A percentile compares a stretch with the other conserved stretches of the same genome.
These are phyloP conservation scores for Thalassia testudinum DNA, from an alignment of 116 monocot species.

Conservation along the genomic window DNA sequence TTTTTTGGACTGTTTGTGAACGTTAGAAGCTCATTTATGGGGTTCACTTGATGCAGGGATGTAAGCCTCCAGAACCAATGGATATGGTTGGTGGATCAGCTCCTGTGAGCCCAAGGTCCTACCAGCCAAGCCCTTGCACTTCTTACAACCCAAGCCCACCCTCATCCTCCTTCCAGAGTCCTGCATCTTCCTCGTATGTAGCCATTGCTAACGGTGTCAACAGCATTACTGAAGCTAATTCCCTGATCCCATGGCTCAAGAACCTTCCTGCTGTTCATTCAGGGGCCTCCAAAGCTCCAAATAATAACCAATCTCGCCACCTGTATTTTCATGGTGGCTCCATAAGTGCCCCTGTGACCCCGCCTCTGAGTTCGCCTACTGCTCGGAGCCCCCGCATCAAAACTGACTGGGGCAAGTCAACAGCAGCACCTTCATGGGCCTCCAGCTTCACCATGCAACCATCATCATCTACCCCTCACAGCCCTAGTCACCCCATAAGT, in stretches of 20 bases:
- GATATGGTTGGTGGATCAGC: slow-evolving; percentile 30
- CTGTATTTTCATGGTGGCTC: slow-evolving; percentile 22
- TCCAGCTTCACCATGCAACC: slow-evolving; percentile 16
- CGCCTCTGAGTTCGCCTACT: slow-evolving; percentile 64
- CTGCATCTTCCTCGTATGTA: slow-evolving; percentile 52
- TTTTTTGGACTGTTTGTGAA: too few species aligned
- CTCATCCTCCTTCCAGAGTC: slow-evolving; percentile 72
- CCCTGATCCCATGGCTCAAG: slow-evolving; percentile 76
- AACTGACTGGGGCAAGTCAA: slow-evolving; percentile 32
- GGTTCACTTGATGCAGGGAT: slow-evolving; percentile 24
- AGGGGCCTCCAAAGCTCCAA: slow-evolving; percentile 12
- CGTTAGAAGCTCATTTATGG: too few species aligned
- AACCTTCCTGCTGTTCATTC: slow-evolving; percentile 34
- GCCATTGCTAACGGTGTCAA: slow-evolving; percentile 3
- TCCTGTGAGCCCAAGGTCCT: slow-evolving; percentile 43
- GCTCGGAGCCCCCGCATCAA: slow-evolving; percentile 35
- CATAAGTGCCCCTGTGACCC: slow-evolving; percentile 63
- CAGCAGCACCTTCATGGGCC: slow-evolving; percentile 24
- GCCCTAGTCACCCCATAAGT: slow-evolving; percentile 20
- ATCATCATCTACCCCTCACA: slow-evolving; percentile 34
- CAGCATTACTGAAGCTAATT: slow-evolving; percentile 28
- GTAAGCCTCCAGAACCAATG: slow-evolving; percentile 31
- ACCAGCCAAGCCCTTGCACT: slow-evolving; percentile 21
- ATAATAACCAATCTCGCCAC: neutral
- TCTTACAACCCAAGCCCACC: slow-evolving; percentile 52